Conservation (phyloP, 352 stramenopile species). For the Pythium scleroteichum region DNA sequence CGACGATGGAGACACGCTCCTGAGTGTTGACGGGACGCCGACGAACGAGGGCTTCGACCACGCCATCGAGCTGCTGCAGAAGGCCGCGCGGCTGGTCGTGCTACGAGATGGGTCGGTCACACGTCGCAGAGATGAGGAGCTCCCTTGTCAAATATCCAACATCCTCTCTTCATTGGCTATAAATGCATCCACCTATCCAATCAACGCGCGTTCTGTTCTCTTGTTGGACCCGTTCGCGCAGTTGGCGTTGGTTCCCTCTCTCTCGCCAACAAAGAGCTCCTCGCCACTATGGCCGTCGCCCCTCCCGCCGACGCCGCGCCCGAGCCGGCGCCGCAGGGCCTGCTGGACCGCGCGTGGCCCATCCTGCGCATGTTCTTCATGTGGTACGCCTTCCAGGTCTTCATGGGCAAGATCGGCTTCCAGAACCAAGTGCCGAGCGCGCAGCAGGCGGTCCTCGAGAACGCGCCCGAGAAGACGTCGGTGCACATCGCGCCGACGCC, state of each 20-base stretch:
- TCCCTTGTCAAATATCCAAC: background rate
- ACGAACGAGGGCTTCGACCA: too few species aligned
- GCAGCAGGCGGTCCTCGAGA: background rate
- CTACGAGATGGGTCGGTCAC: too few species aligned
- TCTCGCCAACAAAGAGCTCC: background rate
- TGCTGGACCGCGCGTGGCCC: conserved; percentile 64
- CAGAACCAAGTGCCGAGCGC: conserved; percentile 19
- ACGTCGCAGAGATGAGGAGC: too few species aligned
- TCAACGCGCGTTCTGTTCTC: background rate
- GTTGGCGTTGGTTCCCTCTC: conserved; percentile 9
- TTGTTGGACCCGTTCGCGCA: background rate
- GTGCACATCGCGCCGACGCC: background rate
- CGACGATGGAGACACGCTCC: too few species aligned
- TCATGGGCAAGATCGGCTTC: conserved; percentile 42
- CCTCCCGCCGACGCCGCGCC: conserved; percentile 14
- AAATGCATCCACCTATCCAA: background rate
- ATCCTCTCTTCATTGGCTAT: background rate
- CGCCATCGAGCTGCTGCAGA: too few species aligned
- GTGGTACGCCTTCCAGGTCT: conserved; percentile 79
- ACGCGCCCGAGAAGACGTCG: background rate
- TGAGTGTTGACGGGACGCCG: too few species aligned
- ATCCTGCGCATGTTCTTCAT: conserved; percentile 75
- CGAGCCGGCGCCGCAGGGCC: conserved; percentile 33
- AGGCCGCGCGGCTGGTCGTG: too few species aligned
- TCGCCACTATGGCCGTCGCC: conserved; percentile 1